Base-by-base conservation (phyloP, 176 grass and related monocot species). In the Oryza coarctata region DNA sequence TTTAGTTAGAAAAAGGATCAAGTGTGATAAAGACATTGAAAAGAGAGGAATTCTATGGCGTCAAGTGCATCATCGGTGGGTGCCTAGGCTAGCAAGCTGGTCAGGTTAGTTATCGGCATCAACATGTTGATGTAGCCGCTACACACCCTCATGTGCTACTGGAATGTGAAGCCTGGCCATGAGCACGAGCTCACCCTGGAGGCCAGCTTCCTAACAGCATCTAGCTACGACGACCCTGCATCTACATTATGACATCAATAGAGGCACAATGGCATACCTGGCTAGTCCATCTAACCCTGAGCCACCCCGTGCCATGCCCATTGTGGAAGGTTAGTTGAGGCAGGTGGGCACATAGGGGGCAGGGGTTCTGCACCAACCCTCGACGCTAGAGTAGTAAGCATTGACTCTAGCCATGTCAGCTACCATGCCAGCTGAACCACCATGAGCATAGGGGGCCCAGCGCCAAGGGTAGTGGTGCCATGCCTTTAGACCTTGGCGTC, bases 201-300 rank as follows among this genome's bases (percentile, higher is more conserved):
- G 70, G 70, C 80, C 58, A 92, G 92, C 1, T 98, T 98, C 70
- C 95, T 92, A 45, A 93, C 95, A 73, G n/a, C n/a, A 94, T 98
- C 84, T 88, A 88, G 95, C 85, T 98, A 94, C 74, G 92, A 90
- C 22, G 43, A 82, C 0, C 83, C 2, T 94, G 91, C 90, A 81
- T 98, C 60, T 98, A 98, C 50, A 83, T 92, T 69, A 98, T 92
- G 49, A 92, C 95, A 41, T 89, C 89, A 12, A 49, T 93, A 55
- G 95, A 98, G 86, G n/a, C n/a, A n/a, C n/a, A n/a, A n/a, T n/a
- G n/a, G n/a, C n/a, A n/a, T n/a, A n/a, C n/a, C n/a, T n/a, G n/a
- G n/a, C n/a, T n/a, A n/a, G n/a, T n/a, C n/a, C n/a, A n/a, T n/a
- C n/a, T n/a, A n/a, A n/a, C n/a, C n/a, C n/a, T n/a, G n/a, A n/a